Evolutionary conservation across 192 early-diverging fungal genomes (phyloP), one percentile per base, ranked within the genome.

Genomic region (Umbelopsis vinacea): DNA sequence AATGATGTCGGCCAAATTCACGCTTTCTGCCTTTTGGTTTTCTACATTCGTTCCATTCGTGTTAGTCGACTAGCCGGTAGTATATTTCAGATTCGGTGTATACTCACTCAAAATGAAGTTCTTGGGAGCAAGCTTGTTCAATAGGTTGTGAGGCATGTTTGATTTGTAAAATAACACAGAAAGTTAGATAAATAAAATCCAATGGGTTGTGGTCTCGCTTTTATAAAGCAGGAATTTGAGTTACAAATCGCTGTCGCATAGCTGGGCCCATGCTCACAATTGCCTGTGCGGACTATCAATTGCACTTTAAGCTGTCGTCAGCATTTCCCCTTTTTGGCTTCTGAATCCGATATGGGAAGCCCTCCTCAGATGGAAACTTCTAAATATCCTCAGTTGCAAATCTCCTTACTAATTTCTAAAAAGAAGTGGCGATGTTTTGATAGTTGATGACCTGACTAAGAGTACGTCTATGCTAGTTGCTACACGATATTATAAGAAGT

Each of bases 1-100:
- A 66, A 82, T 72, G 29, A 80, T 40, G 15, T 76, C 55, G 37
- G 60, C 33, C 12, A 80, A 52, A 33, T 69, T 38, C 9, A 82
- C 75, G 14, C 38, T 46, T 54, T 80, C 72, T 19, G 48, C 66
- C 24, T 74, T 67, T 50, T 82, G 78, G 43, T 82, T 77, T 67
- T 80, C 57, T 63, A 19, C 4, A 63, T 46, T n/a, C n/a, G 48
- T 50, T 0, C 48, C 7, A 50, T 15, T 10, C n/a, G 15, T 10
- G 17, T 50, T 21, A 38, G 57, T n/a, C 33, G 12, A 63, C 26
- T 19, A 15, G n/a, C 6, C 14, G 15, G 6, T 21, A 17, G 17
- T 50, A 43, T 29, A 14, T 1, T 2, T n/a, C 7, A 14, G 33
- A 17, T 33, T 12, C 14, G 29, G 10, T 4, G 33, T 37, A 4